Conservation (phyloP, 1,284 basidiomycete species). For the Sanghuangporus weigelae region DNA sequence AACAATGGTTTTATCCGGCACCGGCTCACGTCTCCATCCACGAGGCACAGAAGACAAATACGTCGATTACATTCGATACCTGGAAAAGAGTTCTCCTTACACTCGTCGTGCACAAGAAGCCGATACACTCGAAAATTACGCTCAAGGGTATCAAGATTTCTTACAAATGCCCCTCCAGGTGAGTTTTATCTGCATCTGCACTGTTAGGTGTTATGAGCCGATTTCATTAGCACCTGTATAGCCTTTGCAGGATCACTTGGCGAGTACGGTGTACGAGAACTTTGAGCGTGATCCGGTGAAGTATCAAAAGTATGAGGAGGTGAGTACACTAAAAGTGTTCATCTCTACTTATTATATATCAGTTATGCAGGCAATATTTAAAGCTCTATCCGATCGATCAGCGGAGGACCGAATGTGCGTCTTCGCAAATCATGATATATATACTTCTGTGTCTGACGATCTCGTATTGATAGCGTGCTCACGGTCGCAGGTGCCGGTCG, state of each 20-base stretch:
- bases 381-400: slow-evolving; percentile 73
- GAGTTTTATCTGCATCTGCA: slow-evolving; percentile 15
- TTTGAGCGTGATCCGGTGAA: slow-evolving; percentile 99
- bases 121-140: slow-evolving; percentile 83
- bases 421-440: background rate
- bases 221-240: slow-evolving; percentile 29
- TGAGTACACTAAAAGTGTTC: slow-evolving; percentile 25
- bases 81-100: slow-evolving; percentile 70
- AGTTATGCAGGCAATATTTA: slow-evolving; percentile 63
- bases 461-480: slow-evolving; percentile 52
- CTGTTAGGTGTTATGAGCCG: slow-evolving; percentile 2
- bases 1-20: slow-evolving; percentile 75
- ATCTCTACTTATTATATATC: slow-evolving; percentile 2
- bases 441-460: background rate
- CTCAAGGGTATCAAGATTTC: slow-evolving; percentile 91
- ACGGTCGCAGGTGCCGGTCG: slow-evolving; percentile 95
- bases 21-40: slow-evolving; percentile 56
- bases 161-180: slow-evolving; percentile 93
- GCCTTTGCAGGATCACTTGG: slow-evolving; percentile 97
- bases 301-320: slow-evolving; percentile 94
- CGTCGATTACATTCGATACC: slow-evolving; percentile 82
- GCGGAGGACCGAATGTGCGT: slow-evolving; percentile 50
- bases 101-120: slow-evolving; percentile 52
- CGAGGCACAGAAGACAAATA: slow-evolving; percentile 86
- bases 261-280: slow-evolving; percentile 92